phyloP scores from a whole-genome alignment of 495 filamentous ascomycete species.

The Xylaria scruposa region DNA sequence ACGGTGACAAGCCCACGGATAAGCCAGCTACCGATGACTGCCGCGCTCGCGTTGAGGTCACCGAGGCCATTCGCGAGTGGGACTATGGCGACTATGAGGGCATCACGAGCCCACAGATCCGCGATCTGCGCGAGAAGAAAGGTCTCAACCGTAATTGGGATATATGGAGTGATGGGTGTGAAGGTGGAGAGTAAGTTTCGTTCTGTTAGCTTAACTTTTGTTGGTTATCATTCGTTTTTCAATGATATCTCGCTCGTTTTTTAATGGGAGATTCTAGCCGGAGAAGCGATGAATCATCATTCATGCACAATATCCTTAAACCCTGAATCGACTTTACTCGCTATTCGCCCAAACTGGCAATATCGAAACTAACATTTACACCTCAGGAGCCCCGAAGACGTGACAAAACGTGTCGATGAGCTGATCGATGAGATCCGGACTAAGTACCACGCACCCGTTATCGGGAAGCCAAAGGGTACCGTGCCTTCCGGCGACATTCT shows the following conservation, averaged over 20 bases:
- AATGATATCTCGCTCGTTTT: neutral
- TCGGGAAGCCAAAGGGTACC: constrained; percentile 54
- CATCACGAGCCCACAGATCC: constrained; percentile 76
- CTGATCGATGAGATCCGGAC: constrained; percentile 75
- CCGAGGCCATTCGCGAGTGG: constrained; percentile 87
- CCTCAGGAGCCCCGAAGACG: constrained; percentile 63
- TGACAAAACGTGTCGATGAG: constrained; percentile 72
- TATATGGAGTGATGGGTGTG: constrained; percentile 86
- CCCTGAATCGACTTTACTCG: neutral
- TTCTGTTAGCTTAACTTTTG: neutral
- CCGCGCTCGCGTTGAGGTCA: constrained; percentile 65
- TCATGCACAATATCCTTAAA: neutral
- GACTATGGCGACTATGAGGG: constrained; percentile 97
- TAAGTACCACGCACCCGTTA: constrained; percentile 60
- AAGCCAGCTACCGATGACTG: constrained; percentile 50
- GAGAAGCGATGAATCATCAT: neutral
- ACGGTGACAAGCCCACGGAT: constrained; percentile 43
- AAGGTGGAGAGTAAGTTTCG: constrained; percentile 64
- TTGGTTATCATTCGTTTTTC: neutral
- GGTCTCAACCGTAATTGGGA: constrained; percentile 70
- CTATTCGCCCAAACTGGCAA: neutral
- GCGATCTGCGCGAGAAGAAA: constrained; percentile 62
- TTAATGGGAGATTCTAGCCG: neutral
- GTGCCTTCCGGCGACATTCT: constrained; percentile 58
- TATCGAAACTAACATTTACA: constrained; percentile 4